Percentiles rank a stretch among this genome's conserved stretches.
Evolutionary conservation across 2,329 filamentous ascomycete species (phyloP).

Genomic region (Claviceps maximensis): DNA sequence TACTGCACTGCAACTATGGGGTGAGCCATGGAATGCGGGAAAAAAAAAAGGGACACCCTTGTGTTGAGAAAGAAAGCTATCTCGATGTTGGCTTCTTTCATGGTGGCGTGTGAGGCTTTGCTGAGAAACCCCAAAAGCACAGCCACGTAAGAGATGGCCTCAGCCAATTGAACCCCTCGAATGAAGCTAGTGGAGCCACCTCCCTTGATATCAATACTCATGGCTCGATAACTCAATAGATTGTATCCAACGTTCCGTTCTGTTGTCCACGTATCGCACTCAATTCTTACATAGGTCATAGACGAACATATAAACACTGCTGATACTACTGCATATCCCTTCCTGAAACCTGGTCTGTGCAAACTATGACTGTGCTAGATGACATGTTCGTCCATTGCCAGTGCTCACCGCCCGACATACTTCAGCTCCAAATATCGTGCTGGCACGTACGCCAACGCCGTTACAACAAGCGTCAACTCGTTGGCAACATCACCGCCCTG

Average conservation of each 20-base stretch:
- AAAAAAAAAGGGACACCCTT: slow-evolving; percentile 1
- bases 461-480: slow-evolving; percentile 28
- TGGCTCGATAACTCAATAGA: too few species aligned
- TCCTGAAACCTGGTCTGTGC: background rate
- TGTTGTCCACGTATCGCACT: background rate
- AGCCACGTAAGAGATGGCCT: background rate
- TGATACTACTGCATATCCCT: background rate
- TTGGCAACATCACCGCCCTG: slow-evolving; percentile 45
- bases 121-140: background rate
- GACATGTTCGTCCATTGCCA: background rate
- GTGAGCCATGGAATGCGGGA: background rate
- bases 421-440: slow-evolving; percentile 28
- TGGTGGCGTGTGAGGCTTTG: slow-evolving; percentile 2
- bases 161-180: background rate
- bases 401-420: slow-evolving; percentile 9
- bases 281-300: background rate
- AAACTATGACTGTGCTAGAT: background rate
- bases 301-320: background rate
- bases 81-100: slow-evolving; percentile 6
- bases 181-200: background rate
- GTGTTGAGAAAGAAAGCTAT: background rate
- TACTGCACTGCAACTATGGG: background rate
- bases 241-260: background rate
- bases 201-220: background rate
- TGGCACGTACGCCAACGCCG: slow-evolving; percentile 25